A percentile compares a stretch with the other conserved stretches of the same genome.
Evolutionary conservation across 2,329 filamentous ascomycete genomes (phyloP).

Genomic region (Chaetoscypha palmicola): DNA sequence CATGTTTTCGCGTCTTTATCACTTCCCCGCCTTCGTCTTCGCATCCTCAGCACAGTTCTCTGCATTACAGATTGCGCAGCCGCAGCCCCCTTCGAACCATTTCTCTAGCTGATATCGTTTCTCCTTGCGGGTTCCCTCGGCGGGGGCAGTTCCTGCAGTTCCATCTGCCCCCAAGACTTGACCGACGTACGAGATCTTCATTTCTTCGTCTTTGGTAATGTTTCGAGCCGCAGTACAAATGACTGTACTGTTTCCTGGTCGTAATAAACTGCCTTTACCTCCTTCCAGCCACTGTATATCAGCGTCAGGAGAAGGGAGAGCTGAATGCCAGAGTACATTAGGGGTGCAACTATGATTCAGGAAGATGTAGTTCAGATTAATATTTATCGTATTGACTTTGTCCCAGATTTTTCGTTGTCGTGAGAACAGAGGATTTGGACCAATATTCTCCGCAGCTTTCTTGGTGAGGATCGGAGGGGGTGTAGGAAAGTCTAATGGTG

Average conservation of each 20-base stretch:
- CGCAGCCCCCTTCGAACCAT: conserved; percentile 27
- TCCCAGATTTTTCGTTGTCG: neutral
- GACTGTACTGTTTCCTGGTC: conserved; percentile 18
- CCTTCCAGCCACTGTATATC: conserved; percentile 7
- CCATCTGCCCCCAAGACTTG: conserved; percentile 13
- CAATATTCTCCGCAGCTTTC: neutral
- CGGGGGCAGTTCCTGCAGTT: neutral
- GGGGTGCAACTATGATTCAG: conserved; percentile 27
- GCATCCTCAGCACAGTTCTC: conserved; percentile 13
- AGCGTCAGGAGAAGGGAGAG: neutral
- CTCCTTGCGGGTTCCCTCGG: conserved; percentile 1
- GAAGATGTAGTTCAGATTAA: conserved; percentile 26
- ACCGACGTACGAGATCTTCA: conserved; percentile 27
- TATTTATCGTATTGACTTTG: conserved; percentile 1
- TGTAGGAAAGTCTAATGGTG: neutral
- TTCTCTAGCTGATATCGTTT: conserved; percentile 18
- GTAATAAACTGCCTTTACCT: conserved; percentile 8
- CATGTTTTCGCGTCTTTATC: too few species aligned
- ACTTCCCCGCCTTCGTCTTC: neutral
- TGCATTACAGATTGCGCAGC: conserved; percentile 20
- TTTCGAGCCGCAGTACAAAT: conserved; percentile 17
- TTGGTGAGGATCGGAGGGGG: neutral
- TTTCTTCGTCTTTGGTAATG: conserved; percentile 25
- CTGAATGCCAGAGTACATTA: conserved; percentile 23
- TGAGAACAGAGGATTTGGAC: neutral